phyloP scores from a whole-genome alignment of 306 rosid genomes.

The Trifolium repens region DNA sequence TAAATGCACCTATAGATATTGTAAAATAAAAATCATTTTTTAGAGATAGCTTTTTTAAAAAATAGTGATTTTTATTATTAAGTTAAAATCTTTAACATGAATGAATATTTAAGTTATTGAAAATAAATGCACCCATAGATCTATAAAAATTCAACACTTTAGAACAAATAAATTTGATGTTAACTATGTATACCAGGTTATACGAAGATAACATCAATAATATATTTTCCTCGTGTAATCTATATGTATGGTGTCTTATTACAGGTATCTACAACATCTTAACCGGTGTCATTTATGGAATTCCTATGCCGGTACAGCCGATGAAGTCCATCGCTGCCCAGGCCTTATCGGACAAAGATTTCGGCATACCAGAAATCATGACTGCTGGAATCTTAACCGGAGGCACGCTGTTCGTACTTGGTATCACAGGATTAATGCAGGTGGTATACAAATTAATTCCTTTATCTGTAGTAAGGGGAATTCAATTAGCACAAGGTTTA shows the following conservation, averaged over 20 bases:
- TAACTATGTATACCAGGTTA: too few species aligned
- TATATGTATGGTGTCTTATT: neutral
- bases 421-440: constrained; percentile 42
- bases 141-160: too few species aligned
- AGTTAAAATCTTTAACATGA: too few species aligned
- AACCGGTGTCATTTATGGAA: constrained; percentile 42
- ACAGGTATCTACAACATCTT: constrained; percentile 40
- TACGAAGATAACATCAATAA: too few species aligned
- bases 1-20: too few species aligned
- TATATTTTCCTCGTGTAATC: too few species aligned
- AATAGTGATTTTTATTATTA: too few species aligned
- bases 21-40: too few species aligned
- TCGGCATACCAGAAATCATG: constrained; percentile 42
- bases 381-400: constrained; percentile 40
- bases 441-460: constrained; percentile 41
- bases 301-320: constrained; percentile 49
- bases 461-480: constrained; percentile 43
- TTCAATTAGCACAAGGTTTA: constrained; percentile 46
- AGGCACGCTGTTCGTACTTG: constrained; percentile 27
- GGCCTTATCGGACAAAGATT: constrained; percentile 33
- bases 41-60: too few species aligned
- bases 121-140: too few species aligned
- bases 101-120: too few species aligned
- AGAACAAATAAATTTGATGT: too few species aligned
- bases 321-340: constrained; percentile 44